Evolutionary conservation across 1,284 basidiomycete species (phyloP), one percentile per base, ranked within the genome.

Genomic region (Tilletiopsis washingtonensis): DNA sequence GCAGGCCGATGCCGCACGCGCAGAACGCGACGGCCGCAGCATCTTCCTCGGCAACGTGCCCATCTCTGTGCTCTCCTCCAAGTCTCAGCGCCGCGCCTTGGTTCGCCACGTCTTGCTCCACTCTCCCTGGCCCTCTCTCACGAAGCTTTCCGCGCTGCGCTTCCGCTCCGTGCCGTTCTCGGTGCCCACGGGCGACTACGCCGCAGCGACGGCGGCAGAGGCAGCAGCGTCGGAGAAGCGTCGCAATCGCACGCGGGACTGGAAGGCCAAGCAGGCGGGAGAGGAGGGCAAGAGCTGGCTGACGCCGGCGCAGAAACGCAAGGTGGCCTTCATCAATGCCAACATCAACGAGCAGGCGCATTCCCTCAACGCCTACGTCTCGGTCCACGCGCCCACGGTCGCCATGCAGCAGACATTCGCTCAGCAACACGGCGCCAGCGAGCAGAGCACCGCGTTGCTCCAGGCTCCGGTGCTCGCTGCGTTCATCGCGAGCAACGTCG

Each of bases 11-110:
- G 59, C 69, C 53, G 49, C 49, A 12, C 45, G 58, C 44, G 36
- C 53, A 43, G 47, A 43, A 52, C 79, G 85, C 44, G 83, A 94
- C 67, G 78, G 80, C 17, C 81, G 91, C 24, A 94, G 91, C 1
- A 78, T 96, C 45, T 98, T 97, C 71, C 75, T 98, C n/a, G 93
- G 93, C 9, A 97, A 97, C 71, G 76, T 97, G 0, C 81, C 84
- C 2, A 77, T 86, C 2, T 26, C 5, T 34, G 37, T 26, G 19
- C 15, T 27, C 19, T 26, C 45, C 27, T 27, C 39, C 29, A 43
- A 23, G 36, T 46, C 19, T 15, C 17, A 17, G 17, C 68, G 67
- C 45, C 75, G 75, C 55, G 61, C 65, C 15, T 67, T 76, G 47
- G 52, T 67, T 20, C 65, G 69, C 5, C 74, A 75, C 59, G 58